Base-by-base conservation (phyloP, 768 basidiomycete species). In the Pholiota conissans region DNA sequence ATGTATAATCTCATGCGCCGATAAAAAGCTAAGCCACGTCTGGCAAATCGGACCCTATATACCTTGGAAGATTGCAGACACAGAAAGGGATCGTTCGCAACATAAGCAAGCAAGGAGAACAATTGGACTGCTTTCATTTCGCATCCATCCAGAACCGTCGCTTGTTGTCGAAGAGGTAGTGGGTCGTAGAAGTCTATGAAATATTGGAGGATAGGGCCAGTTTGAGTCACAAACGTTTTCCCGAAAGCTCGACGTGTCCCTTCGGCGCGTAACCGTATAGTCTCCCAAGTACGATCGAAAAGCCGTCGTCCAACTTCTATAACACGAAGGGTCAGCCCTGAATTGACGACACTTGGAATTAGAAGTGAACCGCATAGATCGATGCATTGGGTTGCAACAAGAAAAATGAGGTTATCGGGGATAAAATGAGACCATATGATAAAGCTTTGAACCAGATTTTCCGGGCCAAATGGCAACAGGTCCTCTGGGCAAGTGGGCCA, bases 401-500 rank as follows among this genome's bases (percentile, higher is more conserved):
- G n/a, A 20, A 54, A 54, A 24, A 54, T 30, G n/a, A 54, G n/a
- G 26, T 20, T 18, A 22, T 54, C 53, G 20, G 27, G 40, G 27
- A 54, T 42, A 47, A 54, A 22, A 13, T 26, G 53, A 32, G 40
- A 54, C 53, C 53, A 46, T 26, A 45, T 9, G 26, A 54, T 42
- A 27, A 45, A 14, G 18, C 53, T 54, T 32, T 54, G 20, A 18
- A 54, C 37, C 10, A 54, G 40, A 5, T 54, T 54, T 18, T 46
- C 53, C 28, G 53, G 27, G 18, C 53, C 53, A 20, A 54, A 54
- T n/a, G 40, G 53, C 27, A 54, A 29, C 16, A 54, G 37, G 42
- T 54, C 53, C n/a, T 53, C 39, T 39, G 52, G 52, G 52, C 24
- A 53, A n/a, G n/a, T n/a, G n/a, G n/a, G n/a, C n/a, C n/a, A n/a